These are phyloP conservation scores for Yamadazyma kitorensis DNA, from an alignment of 805 yeast species.

Conservation along the genomic window DNA sequence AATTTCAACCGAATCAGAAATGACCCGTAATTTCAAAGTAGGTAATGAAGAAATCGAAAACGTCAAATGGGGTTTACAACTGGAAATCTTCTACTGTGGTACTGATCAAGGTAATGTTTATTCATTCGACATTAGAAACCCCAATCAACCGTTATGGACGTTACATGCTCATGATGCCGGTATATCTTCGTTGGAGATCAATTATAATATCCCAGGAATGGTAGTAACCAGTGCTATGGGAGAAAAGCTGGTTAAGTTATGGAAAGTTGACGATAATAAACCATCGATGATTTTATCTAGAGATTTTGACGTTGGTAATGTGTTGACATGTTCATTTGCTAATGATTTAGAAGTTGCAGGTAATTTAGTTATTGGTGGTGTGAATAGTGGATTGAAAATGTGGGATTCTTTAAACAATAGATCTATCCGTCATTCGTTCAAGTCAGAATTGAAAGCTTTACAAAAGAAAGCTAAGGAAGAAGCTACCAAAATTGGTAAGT, in stretches of 20 bases:
- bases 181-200: conserved; percentile 75
- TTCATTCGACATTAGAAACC: conserved; percentile 79
- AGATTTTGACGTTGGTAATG: conserved; percentile 94
- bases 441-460: conserved; percentile 50
- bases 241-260: conserved; percentile 79
- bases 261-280: conserved; percentile 61
- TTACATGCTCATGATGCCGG: conserved; percentile 97
- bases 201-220: conserved; percentile 64
- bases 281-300: conserved; percentile 90
- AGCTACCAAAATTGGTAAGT: conserved; percentile 53
- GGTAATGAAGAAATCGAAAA: conserved; percentile 78
- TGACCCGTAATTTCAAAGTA: conserved; percentile 65
- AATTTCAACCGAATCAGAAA: conserved; percentile 54
- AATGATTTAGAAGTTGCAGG: conserved; percentile 87
- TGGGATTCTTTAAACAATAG: conserved; percentile 90
- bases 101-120: conserved; percentile 89
- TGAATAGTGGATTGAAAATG: conserved; percentile 75
- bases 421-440: conserved; percentile 70
- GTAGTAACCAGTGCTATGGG: conserved; percentile 88
- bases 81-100: conserved; percentile 70
- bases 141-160: conserved; percentile 81
- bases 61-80: conserved; percentile 62
- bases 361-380: conserved; percentile 83
- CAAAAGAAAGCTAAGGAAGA: conserved; percentile 57
- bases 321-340: conserved; percentile 77